phyloP scores from a whole-genome alignment of 228 moss, liverwort and hornwort species.

The Sphagnum fallax region DNA sequence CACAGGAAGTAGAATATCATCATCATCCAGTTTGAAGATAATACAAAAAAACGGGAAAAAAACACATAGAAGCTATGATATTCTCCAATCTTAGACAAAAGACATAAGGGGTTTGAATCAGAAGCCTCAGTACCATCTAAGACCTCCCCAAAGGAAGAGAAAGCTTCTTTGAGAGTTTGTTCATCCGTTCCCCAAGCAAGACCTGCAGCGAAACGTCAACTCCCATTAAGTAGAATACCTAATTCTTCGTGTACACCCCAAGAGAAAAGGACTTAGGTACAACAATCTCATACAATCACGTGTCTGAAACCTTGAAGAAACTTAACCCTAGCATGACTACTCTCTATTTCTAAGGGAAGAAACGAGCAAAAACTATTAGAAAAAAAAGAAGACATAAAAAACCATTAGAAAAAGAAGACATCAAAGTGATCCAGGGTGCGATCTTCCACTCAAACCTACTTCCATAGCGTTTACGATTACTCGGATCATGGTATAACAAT shows the following conservation, averaged over 20 bases:
- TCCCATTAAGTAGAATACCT: neutral
- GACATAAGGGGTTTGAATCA: neutral
- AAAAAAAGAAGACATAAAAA: no score
- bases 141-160: conserved; percentile 77
- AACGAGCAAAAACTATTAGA: no score
- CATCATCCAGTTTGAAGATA: neutral
- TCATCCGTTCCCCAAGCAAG: conserved; percentile 91
- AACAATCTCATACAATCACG: neutral
- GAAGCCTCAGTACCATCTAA: conserved; percentile 39
- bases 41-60: neutral
- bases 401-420: no score
- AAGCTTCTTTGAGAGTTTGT: conserved; percentile 78
- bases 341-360: no score
- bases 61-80: neutral
- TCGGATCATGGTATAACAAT: no score
- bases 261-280: neutral
- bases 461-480: no score
- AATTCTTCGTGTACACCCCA: no score
- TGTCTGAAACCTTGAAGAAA: neutral
- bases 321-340: neutral
- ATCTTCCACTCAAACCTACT: no score
- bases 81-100: no score
- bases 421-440: no score
- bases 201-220: conserved; percentile 14
- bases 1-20: neutral